phyloP scores from a whole-genome alignment of 1,139 yeast genomes.

The Geotrichum klebahnii region DNA sequence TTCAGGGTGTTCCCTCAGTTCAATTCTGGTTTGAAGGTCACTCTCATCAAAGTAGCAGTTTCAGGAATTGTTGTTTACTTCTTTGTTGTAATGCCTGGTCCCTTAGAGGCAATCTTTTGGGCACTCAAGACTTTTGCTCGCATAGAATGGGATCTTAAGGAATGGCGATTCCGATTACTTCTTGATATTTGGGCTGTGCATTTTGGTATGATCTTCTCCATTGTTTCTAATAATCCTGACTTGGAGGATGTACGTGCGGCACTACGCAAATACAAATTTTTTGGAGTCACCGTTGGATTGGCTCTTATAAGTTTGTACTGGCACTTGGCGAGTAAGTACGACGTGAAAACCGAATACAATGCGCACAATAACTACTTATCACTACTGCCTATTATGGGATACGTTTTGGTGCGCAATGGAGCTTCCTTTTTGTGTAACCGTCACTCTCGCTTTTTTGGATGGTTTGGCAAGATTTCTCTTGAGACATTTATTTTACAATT shows the following conservation, averaged over 20 bases:
- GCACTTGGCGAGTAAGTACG: slow-evolving; percentile 18
- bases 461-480: slow-evolving; percentile 30
- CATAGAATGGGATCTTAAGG: slow-evolving; percentile 29
- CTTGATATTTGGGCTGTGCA: slow-evolving; percentile 30
- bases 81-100: slow-evolving; percentile 25
- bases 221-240: slow-evolving; percentile 22
- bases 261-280: slow-evolving; percentile 12
- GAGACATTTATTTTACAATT: slow-evolving; percentile 31
- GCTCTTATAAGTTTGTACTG: slow-evolving; percentile 21
- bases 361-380: slow-evolving; percentile 25
- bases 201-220: slow-evolving; percentile 30
- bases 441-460: slow-evolving; percentile 28
- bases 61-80: slow-evolving; percentile 22
- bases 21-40: slow-evolving; percentile 24
- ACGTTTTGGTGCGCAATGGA: slow-evolving; percentile 28
- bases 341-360: slow-evolving; percentile 27
- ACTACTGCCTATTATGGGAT: slow-evolving; percentile 27
- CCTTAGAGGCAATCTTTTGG: slow-evolving; percentile 26
- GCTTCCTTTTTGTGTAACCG: slow-evolving; percentile 23
- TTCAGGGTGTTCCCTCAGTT: slow-evolving; percentile 24
- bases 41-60: slow-evolving; percentile 25
- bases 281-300: slow-evolving; percentile 12
- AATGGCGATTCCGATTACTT: slow-evolving; percentile 30
- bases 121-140: slow-evolving; percentile 24
- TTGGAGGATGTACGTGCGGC: slow-evolving; percentile 19